Conservation (phyloP, 78 protist species). For the Dictyostelium purpureum region DNA sequence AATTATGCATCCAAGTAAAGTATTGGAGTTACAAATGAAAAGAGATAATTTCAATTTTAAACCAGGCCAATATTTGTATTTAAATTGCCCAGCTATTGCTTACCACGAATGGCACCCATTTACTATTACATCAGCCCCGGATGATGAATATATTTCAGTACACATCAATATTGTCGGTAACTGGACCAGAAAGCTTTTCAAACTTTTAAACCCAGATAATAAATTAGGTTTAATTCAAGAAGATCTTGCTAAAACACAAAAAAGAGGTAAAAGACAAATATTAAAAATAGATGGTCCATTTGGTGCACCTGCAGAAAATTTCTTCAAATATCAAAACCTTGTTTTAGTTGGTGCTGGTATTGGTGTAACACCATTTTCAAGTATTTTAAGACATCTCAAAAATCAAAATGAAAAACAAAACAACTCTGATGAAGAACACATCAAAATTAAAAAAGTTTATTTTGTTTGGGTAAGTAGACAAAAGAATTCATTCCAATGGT, state of each 20-base stretch:
- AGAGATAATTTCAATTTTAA: slow-evolving; percentile 44
- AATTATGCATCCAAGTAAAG: slow-evolving; percentile 58
- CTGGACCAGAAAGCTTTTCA: slow-evolving; percentile 73
- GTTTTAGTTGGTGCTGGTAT: slow-evolving; percentile 94
- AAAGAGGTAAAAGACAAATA: not conserved
- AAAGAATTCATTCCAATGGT: slow-evolving; percentile 86
- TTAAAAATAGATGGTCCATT: slow-evolving; percentile 92
- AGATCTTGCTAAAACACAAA: slow-evolving; percentile 1
- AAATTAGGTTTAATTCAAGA: slow-evolving; percentile 79
- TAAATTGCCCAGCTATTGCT: slow-evolving; percentile 72
- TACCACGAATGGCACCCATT: slow-evolving; percentile 93
- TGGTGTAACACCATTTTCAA: slow-evolving; percentile 96
- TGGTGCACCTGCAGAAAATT: slow-evolving; percentile 88
- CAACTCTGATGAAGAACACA: not conserved
- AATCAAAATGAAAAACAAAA: not conserved
- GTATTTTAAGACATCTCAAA: slow-evolving; percentile 87
- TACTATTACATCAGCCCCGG: slow-evolving; percentile 93
- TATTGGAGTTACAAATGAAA: slow-evolving; percentile 57
- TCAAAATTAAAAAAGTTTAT: slow-evolving; percentile 77
- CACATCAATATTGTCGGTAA: slow-evolving; percentile 87
- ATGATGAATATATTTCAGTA: slow-evolving; percentile 76
- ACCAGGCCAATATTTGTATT: slow-evolving; percentile 71
- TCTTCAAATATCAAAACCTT: slow-evolving; percentile 56
- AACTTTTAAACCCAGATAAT: slow-evolving; percentile 54
- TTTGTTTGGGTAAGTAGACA: slow-evolving; percentile 90